Base-by-base conservation (phyloP, 2,329 filamentous ascomycete genomes). In the Aspergillus phoenicis region DNA sequence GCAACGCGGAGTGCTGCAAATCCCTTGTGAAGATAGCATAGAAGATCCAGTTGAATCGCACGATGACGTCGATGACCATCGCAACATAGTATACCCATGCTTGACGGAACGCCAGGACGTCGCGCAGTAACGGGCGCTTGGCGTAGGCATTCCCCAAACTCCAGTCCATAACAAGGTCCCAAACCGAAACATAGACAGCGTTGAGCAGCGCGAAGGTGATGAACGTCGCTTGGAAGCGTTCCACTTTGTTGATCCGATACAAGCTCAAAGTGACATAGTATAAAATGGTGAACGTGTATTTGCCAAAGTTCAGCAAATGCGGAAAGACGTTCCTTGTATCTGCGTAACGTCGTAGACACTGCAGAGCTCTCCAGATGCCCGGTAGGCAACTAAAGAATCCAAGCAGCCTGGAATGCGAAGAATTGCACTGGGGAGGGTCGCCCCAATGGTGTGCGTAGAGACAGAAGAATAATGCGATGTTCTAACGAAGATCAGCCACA, bases 111-210 rank as follows among this genome's bases (percentile, higher is more conserved):
- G 89, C 93, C 0, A 95, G 83, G 8, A 91, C 89, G 61, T 94
- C 87, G 6, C 95, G 89, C 10, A 97, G 84, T 52, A 88, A 83
- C 1, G 80, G 84, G 66, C 90, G 82, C 10, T 85, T 84, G 0
- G 91, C 86, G 58, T 89, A 86, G 0, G 89, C 84, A 68, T 97
- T 93, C 3, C 94, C 84, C n/a, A 97, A 83, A 61, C 90, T 95
- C 84, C 95, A 98, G 75, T 99, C 95, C 91, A 98, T 97, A 65
- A 92, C 87, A 1, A 99, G 80, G 73, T 99, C 95, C 95, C 95
- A 99, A 45, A 97, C 84, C 8, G 89, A 92, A 68, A 85, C 89
- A 75, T 97, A 98, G 28, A 96, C 77, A 48, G 88, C 85, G 73
- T 97, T 99, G 66, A 96, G 77, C n/a, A 84, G 82, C 0, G 92